These are phyloP conservation scores for Phaffomyces antillensis DNA, from an alignment of 805 yeast species.

Conservation along the genomic window DNA sequence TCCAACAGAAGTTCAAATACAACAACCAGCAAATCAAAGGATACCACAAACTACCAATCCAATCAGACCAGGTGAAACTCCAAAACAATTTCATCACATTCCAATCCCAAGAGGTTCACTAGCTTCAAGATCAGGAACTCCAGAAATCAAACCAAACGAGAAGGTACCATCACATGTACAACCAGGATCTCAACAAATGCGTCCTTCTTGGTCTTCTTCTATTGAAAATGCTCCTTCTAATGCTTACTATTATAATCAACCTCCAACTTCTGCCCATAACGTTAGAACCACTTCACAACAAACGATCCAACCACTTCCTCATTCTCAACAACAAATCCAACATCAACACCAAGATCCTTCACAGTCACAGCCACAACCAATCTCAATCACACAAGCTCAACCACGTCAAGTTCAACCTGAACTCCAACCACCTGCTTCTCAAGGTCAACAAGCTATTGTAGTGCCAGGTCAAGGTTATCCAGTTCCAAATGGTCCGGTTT, in stretches of 20 bases:
- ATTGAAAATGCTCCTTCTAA: background rate
- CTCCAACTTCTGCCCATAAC: background rate
- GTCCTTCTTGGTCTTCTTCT: background rate
- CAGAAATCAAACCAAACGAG: constrained; percentile 3
- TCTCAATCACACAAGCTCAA: constrained; percentile 1
- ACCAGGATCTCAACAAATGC: constrained; percentile 1
- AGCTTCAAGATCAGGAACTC: constrained; percentile 12
- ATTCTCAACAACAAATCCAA: background rate
- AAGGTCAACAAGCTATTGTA: background rate
- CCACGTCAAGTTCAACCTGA: background rate
- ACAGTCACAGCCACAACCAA: constrained; percentile 2
- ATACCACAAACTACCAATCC: background rate
- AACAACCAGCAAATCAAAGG: background rate
- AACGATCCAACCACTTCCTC: background rate
- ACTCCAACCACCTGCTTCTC: too few species aligned
- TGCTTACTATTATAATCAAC: background rate
- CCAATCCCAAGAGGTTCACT: constrained; percentile 21
- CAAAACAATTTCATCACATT: constrained; percentile 21
- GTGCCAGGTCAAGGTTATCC: constrained; percentile 3
- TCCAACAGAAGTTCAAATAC: background rate
- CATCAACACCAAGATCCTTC: background rate
- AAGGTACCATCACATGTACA: too few species aligned
- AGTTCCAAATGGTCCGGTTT: constrained; percentile 7
- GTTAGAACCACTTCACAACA: background rate
- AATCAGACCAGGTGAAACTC: constrained; percentile 7